A percentile compares a stretch with the other conserved stretches of the same genome.
phyloP scores from a whole-genome alignment of 352 stramenopile species.

The Phytophthora pluvialis region DNA sequence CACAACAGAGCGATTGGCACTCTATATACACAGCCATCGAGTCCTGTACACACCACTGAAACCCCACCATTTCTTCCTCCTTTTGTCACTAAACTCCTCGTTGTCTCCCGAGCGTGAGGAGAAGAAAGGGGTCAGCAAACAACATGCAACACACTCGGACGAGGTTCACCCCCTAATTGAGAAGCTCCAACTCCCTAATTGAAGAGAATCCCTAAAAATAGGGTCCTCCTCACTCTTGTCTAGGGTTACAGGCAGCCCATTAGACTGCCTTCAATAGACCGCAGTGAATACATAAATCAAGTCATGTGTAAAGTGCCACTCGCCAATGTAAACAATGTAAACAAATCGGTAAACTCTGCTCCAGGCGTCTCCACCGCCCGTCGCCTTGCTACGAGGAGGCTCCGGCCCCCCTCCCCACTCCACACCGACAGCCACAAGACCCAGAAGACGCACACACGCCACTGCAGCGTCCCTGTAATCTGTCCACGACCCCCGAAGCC shows the following conservation, averaged over 20 bases:
- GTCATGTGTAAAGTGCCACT: constrained; percentile 13
- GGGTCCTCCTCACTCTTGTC: constrained; percentile 34
- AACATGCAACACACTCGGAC: constrained; percentile 49
- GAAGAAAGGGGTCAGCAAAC: constrained; percentile 83
- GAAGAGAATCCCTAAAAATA: constrained; percentile 10
- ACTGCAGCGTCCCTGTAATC: neutral
- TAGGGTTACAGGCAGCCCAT: constrained; percentile 78
- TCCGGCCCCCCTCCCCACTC: constrained; percentile 18
- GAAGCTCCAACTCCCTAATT: constrained; percentile 5
- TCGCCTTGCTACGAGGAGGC: constrained; percentile 7
- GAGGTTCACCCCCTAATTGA: constrained; percentile 17
- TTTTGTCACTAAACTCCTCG: constrained; percentile 37
- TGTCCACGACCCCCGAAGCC: neutral
- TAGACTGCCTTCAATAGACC: constrained; percentile 43
- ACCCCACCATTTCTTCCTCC: constrained; percentile 79
- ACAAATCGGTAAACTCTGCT: constrained; percentile 10
- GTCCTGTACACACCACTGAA: constrained; percentile 43
- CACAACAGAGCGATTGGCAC: constrained; percentile 23
- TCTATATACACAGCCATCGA: constrained; percentile 19
- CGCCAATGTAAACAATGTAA: constrained; percentile 19
- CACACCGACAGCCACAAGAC: constrained; percentile 10
- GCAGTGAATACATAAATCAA: constrained; percentile 34
- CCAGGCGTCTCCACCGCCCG: constrained; percentile 20
- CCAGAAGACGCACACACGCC: constrained; percentile 9
- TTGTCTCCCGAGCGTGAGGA: constrained; percentile 44